Conservation (phyloP, 2,329 filamentous ascomycete genomes). For the Lithohypha guttulata region DNA sequence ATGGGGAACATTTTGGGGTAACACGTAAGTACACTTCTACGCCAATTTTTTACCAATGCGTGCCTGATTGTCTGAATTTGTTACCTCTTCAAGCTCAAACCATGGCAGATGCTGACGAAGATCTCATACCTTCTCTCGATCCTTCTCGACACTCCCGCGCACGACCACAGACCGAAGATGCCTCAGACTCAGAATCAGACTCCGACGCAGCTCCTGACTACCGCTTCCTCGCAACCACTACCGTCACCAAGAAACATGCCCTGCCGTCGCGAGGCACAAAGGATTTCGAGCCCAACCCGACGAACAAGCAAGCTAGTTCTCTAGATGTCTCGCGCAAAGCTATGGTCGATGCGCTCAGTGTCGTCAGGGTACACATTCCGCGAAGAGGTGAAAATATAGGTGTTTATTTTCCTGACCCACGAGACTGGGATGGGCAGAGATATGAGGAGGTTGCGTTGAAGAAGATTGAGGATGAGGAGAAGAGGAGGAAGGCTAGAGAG, state of each 20-base stretch:
- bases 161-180: slow-evolving; percentile 11
- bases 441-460: slow-evolving; percentile 10
- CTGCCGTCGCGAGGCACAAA: slow-evolving; percentile 89
- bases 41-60: too few relatives aligned
- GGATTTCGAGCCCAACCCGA: slow-evolving; percentile 91
- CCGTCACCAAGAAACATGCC: slow-evolving; percentile 30
- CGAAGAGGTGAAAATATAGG: slow-evolving; percentile 53
- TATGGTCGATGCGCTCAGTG: slow-evolving; percentile 77
- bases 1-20: too few relatives aligned
- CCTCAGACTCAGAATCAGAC: slow-evolving; percentile 52
- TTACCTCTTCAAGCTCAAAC: too few relatives aligned
- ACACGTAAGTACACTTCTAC: too few relatives aligned
- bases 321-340: slow-evolving; percentile 73
- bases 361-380: slow-evolving; percentile 62
- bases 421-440: slow-evolving; percentile 13
- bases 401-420: slow-evolving; percentile 46
- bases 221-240: slow-evolving; percentile 54
- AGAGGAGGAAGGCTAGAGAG: slow-evolving; percentile 11
- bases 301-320: slow-evolving; percentile 63
- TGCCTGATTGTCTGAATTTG: too few relatives aligned
- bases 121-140: slow-evolving; percentile 24
- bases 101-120: slow-evolving; percentile 38
- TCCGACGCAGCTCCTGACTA: slow-evolving; percentile 76
- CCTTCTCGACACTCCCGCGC: slow-evolving; percentile 14
- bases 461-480: slow-evolving; percentile 3